Evolutionary conservation across 2,329 filamentous ascomycete species (phyloP).

Genomic region (Colletotrichum liriopes): DNA sequence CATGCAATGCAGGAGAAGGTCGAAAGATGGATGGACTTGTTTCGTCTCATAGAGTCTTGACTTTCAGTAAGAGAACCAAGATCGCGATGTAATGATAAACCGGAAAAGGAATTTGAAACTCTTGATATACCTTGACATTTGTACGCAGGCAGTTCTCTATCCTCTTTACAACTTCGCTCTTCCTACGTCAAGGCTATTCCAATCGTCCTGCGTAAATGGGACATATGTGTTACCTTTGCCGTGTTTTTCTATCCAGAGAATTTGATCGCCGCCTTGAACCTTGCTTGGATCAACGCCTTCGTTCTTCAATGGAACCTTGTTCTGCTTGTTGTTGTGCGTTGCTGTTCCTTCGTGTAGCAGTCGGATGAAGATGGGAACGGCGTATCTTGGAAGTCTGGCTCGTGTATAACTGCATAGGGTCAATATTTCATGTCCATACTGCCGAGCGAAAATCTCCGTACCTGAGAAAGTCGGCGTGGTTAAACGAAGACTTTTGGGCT

Average conservation of each 20-base stretch:
- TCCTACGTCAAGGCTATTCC: conserved; percentile 54
- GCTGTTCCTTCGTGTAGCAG: conserved; percentile 70
- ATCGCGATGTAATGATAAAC: too few species aligned
- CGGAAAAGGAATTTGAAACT: too few species aligned
- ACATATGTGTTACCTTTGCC: conserved; percentile 69
- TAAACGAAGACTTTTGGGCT: conserved; percentile 63
- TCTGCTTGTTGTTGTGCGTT: conserved; percentile 84
- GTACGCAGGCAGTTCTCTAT: not conserved
- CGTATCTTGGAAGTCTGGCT: conserved; percentile 77
- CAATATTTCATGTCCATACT: not conserved
- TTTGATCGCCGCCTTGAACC: conserved; percentile 53
- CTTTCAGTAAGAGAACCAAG: not conserved
- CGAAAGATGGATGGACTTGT: not conserved
- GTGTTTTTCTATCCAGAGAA: conserved; percentile 69
- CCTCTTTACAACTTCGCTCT: conserved; percentile 28
- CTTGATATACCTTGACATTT: not conserved
- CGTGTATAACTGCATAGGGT: conserved; percentile 62
- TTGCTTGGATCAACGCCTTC: conserved; percentile 36
- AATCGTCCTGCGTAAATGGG: conserved; percentile 72
- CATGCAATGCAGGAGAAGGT: not conserved
- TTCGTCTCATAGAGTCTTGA: not conserved
- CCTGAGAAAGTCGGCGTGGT: conserved; percentile 72
- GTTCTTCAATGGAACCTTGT: conserved; percentile 76
- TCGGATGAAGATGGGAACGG: conserved; percentile 81
- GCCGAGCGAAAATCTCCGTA: conserved; percentile 48